Evolutionary conservation across 116 monocot genomes (phyloP).

Genomic region (Cymodocea nodosa): DNA sequence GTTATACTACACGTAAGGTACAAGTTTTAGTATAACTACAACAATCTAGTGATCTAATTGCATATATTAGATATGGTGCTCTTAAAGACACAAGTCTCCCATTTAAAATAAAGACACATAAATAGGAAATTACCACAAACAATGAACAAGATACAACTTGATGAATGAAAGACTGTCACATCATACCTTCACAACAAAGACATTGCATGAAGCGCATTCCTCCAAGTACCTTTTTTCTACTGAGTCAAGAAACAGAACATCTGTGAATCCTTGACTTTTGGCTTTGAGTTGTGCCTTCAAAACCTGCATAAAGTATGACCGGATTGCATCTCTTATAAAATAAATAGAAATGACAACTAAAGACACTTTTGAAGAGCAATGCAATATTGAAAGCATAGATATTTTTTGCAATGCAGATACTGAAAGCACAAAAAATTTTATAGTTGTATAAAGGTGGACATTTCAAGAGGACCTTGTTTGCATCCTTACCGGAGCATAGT

Average conservation of each 20-base stretch:
- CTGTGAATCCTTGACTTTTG: constrained; percentile 54
- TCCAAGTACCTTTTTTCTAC: constrained; percentile 59
- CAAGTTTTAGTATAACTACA: too few species aligned
- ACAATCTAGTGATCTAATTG: too few species aligned
- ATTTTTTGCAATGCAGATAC: neutral
- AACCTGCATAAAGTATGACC: constrained; percentile 21
- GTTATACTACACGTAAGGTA: too few species aligned
- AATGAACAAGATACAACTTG: too few species aligned
- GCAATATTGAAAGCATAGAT: neutral
- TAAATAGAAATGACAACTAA: neutral
- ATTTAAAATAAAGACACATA: too few species aligned
- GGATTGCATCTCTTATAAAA: neutral
- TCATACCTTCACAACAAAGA: constrained; percentile 68
- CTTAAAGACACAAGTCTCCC: too few species aligned
- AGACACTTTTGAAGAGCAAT: neutral
- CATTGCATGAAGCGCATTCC: constrained; percentile 72
- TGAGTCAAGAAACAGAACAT: constrained; percentile 68
- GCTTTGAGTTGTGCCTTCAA: constrained; percentile 58
- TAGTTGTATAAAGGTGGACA: neutral
- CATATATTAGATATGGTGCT: too few species aligned
- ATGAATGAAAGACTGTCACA: neutral
- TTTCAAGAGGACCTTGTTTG: neutral
- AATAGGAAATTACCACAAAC: too few species aligned
- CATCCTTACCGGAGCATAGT: constrained; percentile 62
- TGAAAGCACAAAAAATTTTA: neutral